Percentiles rank a stretch among this genome's conserved stretches.
These are phyloP conservation scores for Myxozyma neglecta DNA, from an alignment of 805 yeast species.

Conservation along the genomic window DNA sequence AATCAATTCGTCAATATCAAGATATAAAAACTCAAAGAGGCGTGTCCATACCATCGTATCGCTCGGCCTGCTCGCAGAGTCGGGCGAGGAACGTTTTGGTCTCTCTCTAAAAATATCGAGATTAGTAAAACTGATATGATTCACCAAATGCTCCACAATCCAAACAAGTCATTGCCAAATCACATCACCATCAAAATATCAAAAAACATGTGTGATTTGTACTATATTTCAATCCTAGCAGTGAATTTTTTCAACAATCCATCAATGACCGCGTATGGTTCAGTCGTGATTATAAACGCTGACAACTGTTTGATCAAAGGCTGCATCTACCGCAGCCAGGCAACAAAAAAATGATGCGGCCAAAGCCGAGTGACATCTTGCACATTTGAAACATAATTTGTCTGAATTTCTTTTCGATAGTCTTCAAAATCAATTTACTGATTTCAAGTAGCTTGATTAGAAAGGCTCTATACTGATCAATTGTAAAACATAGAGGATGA, in stretches of 20 bases:
- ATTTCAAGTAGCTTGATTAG: too few relatives aligned
- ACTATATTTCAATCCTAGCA: too few relatives aligned
- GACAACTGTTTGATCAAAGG: too few relatives aligned
- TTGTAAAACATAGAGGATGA: background rate
- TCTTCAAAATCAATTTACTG: too few relatives aligned
- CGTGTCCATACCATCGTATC: conserved; percentile 62
- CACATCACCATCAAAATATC: too few relatives aligned
- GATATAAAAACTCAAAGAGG: background rate
- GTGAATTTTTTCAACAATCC: too few relatives aligned
- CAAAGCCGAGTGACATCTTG: background rate
- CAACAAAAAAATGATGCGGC: background rate
- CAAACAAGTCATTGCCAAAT: background rate
- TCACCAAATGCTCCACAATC: background rate
- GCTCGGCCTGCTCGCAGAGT: conserved; percentile 99
- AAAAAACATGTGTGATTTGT: too few relatives aligned
- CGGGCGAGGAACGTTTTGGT: conserved; percentile 97
- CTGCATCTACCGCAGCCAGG: background rate
- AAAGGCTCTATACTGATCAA: too few relatives aligned
- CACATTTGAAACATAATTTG: too few relatives aligned
- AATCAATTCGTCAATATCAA: background rate
- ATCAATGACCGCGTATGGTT: too few relatives aligned
- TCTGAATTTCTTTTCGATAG: too few relatives aligned
- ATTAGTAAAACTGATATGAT: background rate
- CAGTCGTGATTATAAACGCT: too few relatives aligned
- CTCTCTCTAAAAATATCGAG: conserved; percentile 54